These are phyloP conservation scores for Boechera divaricarpa DNA, from an alignment of 345 rosid genomes.

Conservation along the genomic window DNA sequence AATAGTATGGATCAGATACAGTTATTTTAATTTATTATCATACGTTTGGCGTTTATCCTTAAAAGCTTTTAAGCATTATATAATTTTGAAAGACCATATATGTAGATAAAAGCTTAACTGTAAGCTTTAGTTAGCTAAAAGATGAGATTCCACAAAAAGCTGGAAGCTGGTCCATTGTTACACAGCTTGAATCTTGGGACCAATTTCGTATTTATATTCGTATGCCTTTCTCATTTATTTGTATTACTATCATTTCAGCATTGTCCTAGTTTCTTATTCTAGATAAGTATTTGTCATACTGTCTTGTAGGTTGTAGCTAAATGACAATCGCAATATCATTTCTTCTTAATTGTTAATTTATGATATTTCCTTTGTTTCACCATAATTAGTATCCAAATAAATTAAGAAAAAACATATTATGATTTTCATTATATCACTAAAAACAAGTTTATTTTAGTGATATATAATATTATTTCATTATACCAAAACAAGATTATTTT, in stretches of 20 bases:
- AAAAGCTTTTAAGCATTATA: constrained; percentile 10
- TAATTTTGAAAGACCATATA: constrained; percentile 39
- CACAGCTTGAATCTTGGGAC: constrained; percentile 47
- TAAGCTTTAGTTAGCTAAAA: constrained; percentile 42
- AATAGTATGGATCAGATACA: background rate
- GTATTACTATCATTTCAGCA: constrained; percentile 10
- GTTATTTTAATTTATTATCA: background rate
- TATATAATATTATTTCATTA: background rate
- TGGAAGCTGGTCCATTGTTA: constrained; percentile 43
- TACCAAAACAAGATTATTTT: no score
- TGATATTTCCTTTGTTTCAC: background rate
- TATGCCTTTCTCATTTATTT: constrained; percentile 19
- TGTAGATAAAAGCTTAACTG: constrained; percentile 39
- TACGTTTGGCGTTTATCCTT: constrained; percentile 10
- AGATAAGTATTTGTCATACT: background rate
- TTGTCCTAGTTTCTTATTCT: background rate
- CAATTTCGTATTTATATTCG: constrained; percentile 41
- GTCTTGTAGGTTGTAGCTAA: background rate
- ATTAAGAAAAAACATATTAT: background rate
- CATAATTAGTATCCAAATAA: background rate
- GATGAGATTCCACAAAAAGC: constrained; percentile 43
- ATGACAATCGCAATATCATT: background rate
- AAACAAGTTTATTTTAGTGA: no score
- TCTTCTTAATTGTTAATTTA: background rate
- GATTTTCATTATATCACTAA: background rate